Base-by-base conservation (phyloP, 805 yeast species). In the Candida argentea region DNA sequence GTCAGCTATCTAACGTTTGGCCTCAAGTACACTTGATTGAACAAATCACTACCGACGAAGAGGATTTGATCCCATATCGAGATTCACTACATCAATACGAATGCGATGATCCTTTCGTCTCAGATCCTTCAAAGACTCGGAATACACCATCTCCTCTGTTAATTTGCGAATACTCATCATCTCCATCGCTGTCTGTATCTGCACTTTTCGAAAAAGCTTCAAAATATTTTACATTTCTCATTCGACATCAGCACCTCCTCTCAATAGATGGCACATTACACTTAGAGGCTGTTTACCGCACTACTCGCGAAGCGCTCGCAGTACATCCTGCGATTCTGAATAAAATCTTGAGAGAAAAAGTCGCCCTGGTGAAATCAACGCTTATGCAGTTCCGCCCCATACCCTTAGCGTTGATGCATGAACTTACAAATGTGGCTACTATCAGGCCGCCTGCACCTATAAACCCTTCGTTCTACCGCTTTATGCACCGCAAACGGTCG, bases 21-120 rank as follows among this genome's bases (percentile, higher is more conserved):
- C 67, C 67, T 5, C 53, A 43, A 26, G 50, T 46, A 4, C 65
- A 61, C 32, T 29, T 55, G 14, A 39, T 56, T 4, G 32, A 46
- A 10, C 60, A 52, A 24, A 40, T 45, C 25, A 46, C 44, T 17
- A 26, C 32, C 12, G 27, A 28, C 6, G 29, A 33, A 3, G 29
- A 33, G 11, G 29, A 32, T 16, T 19, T 34, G 10, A 17, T 24
- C 5, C 16, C 16, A n/a, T 56, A 52, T 33, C 34, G 46, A 13
- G 14, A 32, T 2, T 28, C 27, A 16, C 28, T 50, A 4, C 16
- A 30, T 4, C 21, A 33, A 3, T 44, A 46, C 21, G 20, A 7
- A 8, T 18, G 7, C 10, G 20, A 18, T 10, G 10, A 10, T 10
- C 20, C 7, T 7, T 20, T 24, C 14, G 30, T 36, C 21, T 31